Evolutionary conservation across 345 rosid species (phyloP), one percentile per base, ranked within the genome.

Genomic region (Stellera chamaejasme): DNA sequence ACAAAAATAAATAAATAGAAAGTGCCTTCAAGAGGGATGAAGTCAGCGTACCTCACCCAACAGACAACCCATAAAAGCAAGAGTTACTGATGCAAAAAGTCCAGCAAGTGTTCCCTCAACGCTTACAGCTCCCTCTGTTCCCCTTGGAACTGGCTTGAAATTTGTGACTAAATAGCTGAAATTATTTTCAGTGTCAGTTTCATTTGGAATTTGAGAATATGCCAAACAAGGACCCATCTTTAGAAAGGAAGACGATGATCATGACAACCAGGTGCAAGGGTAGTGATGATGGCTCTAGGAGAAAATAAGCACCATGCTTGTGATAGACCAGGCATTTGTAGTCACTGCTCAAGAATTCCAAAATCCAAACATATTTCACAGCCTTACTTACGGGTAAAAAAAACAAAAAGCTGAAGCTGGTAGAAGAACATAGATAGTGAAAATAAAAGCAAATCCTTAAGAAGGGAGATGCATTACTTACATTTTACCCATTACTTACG

Each of bases 101-200:
- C 99, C 99, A 62, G 96, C 85, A 16, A 83, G 45, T 39, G 99
- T 93, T 80, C 99, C 99, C 75, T 93, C 99, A 62, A 76, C 69
- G 72, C 97, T 89, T 52, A 93, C 79, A 64, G 97, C 99, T 52
- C 99, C 99, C 72, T 93, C 99, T 0, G 97, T 87, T 69, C 97
- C 99, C 69, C 92, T 80, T 50, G 97, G 97, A 65, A 89, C 99
- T 14, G 89, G 72, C 77, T 83, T 85, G 52, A 93, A 79, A 13
- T 79, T 82, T 25, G 99, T 93, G 49, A 82, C 96, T 61, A 93
- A 75, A 67, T 87, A 93, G 81, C 90, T 87, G 74, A 8, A 32
- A 32, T 32, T 5, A 32, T 8, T 48, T 61, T 62, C 27, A n/a
- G 55, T 42, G 12, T 54, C 57, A 60, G 12, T 61, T 52, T 42